Conservation (phyloP, 2,329 filamentous ascomycete species). For the Thielaviopsis cerberus region DNA sequence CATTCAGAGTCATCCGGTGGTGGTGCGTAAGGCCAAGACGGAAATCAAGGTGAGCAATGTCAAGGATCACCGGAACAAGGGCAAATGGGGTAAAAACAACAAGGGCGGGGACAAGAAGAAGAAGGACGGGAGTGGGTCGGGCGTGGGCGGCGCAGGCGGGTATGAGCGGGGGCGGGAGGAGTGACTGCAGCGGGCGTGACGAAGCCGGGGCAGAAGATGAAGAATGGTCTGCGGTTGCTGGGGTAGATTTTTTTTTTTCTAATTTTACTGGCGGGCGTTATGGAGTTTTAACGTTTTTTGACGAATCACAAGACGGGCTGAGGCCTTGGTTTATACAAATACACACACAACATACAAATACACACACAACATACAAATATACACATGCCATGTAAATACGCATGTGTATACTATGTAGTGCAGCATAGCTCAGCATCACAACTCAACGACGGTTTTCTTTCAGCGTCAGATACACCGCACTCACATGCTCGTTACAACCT, state of each 20-base stretch:
- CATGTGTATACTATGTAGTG: too few species aligned
- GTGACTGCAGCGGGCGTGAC: constrained; percentile 32
- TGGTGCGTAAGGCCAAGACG: constrained; percentile 72
- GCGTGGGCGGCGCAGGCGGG: constrained; percentile 15
- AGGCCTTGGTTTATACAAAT: too few species aligned
- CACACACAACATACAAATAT: too few species aligned
- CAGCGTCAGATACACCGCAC: too few species aligned
- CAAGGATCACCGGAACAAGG: constrained; percentile 32
- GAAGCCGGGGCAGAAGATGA: constrained; percentile 49
- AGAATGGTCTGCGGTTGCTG: constrained; percentile 42
- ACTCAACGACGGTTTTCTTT: too few species aligned
- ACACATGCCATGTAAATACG: too few species aligned
- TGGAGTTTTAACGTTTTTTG: too few species aligned
- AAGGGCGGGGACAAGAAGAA: constrained; percentile 21
- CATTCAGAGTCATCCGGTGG: constrained; percentile 87
- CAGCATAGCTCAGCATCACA: too few species aligned
- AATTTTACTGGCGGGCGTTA: too few species aligned
- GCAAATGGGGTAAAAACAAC: constrained; percentile 20
- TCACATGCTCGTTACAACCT: too few species aligned
- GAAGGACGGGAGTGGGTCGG: constrained; percentile 17
- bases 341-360: too few species aligned
- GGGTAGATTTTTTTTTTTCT: constrained; percentile 23
- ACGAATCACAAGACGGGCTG: too few species aligned
- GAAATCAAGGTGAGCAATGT: constrained; percentile 67
- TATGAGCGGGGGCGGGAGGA: constrained; percentile 35